Evolutionary conservation across 1,284 basidiomycete genomes (phyloP).

Genomic region (Ustilago loliicola): DNA sequence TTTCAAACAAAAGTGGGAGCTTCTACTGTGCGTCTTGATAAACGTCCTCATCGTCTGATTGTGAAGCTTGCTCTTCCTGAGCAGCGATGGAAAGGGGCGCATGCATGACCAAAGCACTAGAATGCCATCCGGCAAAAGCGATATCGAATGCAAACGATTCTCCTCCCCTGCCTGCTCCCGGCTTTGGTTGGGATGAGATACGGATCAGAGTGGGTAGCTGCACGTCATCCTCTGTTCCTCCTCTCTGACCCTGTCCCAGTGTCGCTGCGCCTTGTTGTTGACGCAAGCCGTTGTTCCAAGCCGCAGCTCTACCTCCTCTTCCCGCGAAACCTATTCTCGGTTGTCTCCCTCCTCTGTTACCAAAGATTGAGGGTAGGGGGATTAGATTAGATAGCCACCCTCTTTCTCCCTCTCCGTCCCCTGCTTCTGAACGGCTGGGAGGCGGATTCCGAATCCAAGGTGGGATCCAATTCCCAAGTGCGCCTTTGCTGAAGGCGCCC

Average conservation of each 20-base stretch:
- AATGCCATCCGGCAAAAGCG: slow-evolving; percentile 54
- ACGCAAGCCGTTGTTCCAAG: not conserved
- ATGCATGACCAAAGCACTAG: slow-evolving; percentile 34
- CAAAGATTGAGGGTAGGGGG: slow-evolving; percentile 11
- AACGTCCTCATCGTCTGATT: not conserved
- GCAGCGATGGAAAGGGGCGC: too few species aligned
- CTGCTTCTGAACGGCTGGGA: not conserved
- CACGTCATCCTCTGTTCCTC: not conserved
- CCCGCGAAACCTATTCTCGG: slow-evolving; percentile 24
- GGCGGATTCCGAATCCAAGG: slow-evolving; percentile 5
- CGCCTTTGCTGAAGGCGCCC: slow-evolving; percentile 83
- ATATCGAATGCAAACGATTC: slow-evolving; percentile 49
- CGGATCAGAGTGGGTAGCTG: not conserved
- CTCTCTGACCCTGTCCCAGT: not conserved
- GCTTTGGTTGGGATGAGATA: not conserved
- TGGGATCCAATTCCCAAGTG: slow-evolving; percentile 79
- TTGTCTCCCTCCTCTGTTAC: not conserved
- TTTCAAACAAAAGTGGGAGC: too few species aligned
- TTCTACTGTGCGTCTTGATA: not conserved
- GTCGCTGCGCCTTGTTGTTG: not conserved
- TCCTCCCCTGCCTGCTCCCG: not conserved
- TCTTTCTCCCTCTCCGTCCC: slow-evolving; percentile 10
- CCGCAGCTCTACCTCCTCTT: slow-evolving; percentile 3
- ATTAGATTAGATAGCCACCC: slow-evolving; percentile 22
- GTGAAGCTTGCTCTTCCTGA: too few species aligned